These are phyloP conservation scores for Harringtonia lauricola DNA, from an alignment of 2,329 filamentous ascomycete genomes.

Conservation along the genomic window DNA sequence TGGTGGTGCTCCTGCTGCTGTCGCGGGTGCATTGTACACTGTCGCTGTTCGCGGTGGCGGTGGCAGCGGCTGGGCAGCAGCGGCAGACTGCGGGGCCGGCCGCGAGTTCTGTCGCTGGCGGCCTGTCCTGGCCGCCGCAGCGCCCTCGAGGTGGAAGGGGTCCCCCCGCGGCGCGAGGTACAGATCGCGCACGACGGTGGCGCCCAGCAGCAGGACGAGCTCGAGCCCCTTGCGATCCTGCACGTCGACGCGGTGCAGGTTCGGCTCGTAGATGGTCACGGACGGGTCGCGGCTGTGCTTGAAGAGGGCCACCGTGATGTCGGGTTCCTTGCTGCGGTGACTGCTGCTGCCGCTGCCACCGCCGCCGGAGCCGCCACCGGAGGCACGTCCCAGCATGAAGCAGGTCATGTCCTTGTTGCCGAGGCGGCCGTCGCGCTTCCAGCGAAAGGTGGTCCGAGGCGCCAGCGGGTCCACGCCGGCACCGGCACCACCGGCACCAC, in stretches of 20 bases:
- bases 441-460: conserved; percentile 74
- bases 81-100: conserved; percentile 1
- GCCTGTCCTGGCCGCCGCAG: conserved; percentile 21
- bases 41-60: background rate
- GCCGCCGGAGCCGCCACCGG: conserved; percentile 50
- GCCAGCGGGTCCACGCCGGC: conserved; percentile 33
- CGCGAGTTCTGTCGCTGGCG: too few relatives aligned
- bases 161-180: conserved; percentile 57
- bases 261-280: conserved; percentile 86
- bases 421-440: conserved; percentile 79
- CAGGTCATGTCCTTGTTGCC: conserved; percentile 76
- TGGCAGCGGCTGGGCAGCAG: conserved; percentile 7
- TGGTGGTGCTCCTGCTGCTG: conserved; percentile 8
- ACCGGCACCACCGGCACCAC: background rate
- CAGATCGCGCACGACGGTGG: conserved; percentile 54
- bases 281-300: conserved; percentile 50
- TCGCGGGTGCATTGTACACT: conserved; percentile 12
- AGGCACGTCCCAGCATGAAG: conserved; percentile 46
- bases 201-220: conserved; percentile 58
- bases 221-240: conserved; percentile 92
- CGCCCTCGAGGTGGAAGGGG: conserved; percentile 62
- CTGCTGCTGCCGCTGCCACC: conserved; percentile 19
- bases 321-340: conserved; percentile 76
- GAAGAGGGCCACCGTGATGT: conserved; percentile 90
- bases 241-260: conserved; percentile 79